phyloP scores from a whole-genome alignment of 2,329 filamentous ascomycete species.

The Colletotrichum noveboracense region DNA sequence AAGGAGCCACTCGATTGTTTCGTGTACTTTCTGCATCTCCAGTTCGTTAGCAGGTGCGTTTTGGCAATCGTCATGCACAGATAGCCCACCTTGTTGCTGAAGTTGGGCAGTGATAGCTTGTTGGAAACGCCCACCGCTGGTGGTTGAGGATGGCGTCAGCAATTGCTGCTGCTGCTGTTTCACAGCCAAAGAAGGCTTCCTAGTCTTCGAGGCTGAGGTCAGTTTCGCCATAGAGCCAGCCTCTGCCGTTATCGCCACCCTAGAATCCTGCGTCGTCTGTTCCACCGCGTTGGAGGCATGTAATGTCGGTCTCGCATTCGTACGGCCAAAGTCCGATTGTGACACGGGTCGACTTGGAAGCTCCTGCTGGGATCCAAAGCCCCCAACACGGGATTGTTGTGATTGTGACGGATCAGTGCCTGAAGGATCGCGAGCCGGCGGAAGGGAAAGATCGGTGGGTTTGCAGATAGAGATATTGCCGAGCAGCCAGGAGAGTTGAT shows the following conservation, averaged over 20 bases:
- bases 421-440: constrained; percentile 34
- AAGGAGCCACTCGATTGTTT: neutral
- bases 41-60: neutral
- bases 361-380: constrained; percentile 8
- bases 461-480: constrained; percentile 48
- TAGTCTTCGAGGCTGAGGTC: constrained; percentile 47
- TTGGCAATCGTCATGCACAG: neutral
- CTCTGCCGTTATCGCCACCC: neutral
- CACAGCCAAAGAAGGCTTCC: constrained; percentile 48
- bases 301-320: neutral
- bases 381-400: constrained; percentile 11
- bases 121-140: constrained; percentile 30
- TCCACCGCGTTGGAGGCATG: constrained; percentile 7
- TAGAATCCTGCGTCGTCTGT: neutral
- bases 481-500: constrained; percentile 64
- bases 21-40: constrained; percentile 6
- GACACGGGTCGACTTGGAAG: neutral
- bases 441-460: constrained; percentile 42
- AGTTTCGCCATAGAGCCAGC: constrained; percentile 49
- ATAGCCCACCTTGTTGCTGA: constrained; percentile 14
- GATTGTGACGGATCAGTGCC: constrained; percentile 19
- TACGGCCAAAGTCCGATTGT: neutral
- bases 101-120: constrained; percentile 20
- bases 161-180: constrained; percentile 41
- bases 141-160: constrained; percentile 42